phyloP scores from a whole-genome alignment of 176 grass and related monocot genomes.

The Oryza nivara region DNA sequence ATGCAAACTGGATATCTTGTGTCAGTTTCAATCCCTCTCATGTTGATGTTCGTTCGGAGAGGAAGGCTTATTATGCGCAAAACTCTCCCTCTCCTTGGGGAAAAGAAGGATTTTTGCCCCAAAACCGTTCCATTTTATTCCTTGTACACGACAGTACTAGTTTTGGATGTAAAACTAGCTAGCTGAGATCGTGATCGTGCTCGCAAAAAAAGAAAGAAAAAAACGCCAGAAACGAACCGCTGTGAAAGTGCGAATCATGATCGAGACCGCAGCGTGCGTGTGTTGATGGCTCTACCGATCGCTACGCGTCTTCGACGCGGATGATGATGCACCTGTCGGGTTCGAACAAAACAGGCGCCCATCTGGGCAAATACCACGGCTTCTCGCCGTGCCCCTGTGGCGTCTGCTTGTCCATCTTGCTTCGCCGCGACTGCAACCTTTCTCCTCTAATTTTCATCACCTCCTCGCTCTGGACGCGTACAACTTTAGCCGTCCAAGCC shows the following conservation, averaged over 20 bases:
- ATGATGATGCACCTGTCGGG: neutral
- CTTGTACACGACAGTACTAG: neutral
- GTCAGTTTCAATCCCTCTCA: too few species aligned
- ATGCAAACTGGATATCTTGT: too few species aligned
- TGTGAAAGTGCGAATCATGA: neutral
- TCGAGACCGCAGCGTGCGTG: neutral
- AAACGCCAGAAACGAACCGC: neutral
- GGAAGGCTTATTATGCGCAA: too few species aligned
- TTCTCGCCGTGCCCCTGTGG: neutral
- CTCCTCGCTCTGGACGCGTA: slow-evolving; percentile 4
- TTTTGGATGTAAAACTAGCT: too few species aligned
- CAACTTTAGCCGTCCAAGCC: neutral
- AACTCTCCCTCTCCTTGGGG: neutral
- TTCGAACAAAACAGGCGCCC: neutral
- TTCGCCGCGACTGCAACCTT: neutral
- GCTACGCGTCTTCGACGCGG: neutral
- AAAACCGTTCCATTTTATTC: neutral
- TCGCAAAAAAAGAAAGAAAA: neutral
- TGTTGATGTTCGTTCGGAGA: too few species aligned
- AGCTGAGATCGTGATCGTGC: neutral
- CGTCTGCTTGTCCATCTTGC: slow-evolving; percentile 6
- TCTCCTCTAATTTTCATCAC: neutral
- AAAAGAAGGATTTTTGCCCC: neutral
- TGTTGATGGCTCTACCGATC: slow-evolving; percentile 1
- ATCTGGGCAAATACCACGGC: slow-evolving; percentile 32